These are phyloP conservation scores for Colletotrichum sp. DNA, from an alignment of 2,329 filamentous ascomycete genomes.

Conservation along the genomic window DNA sequence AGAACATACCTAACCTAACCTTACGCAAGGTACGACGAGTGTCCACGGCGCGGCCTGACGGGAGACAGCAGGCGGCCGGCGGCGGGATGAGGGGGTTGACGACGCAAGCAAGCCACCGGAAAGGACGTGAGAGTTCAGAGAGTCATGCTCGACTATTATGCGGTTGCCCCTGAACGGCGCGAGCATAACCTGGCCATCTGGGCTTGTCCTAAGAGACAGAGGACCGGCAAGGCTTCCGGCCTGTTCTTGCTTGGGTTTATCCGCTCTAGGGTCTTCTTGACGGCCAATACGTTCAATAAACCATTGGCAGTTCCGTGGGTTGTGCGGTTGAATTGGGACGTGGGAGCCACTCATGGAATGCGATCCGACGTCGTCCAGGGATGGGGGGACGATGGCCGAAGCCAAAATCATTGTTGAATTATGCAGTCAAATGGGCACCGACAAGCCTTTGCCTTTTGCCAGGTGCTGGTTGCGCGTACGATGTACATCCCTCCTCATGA, in stretches of 20 bases:
- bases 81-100: not conserved
- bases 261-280: not conserved
- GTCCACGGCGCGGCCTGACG: not conserved
- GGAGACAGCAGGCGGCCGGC: not conserved
- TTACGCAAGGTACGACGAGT: not conserved
- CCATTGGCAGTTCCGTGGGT: not conserved
- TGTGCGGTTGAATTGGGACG: not conserved
- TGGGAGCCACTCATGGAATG: not conserved
- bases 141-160: not conserved
- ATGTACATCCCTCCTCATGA: not conserved
- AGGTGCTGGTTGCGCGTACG: constrained; percentile 10
- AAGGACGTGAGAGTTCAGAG: not conserved
- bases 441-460: not conserved
- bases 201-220: not conserved
- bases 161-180: constrained; percentile 11
- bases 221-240: not conserved
- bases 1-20: not conserved
- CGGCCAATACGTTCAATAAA: not conserved
- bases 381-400: not conserved
- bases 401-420: constrained; percentile 8
- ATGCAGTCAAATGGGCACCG: not conserved
- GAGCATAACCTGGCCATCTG: not conserved
- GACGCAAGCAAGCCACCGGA: not conserved
- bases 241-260: not conserved
- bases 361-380: not conserved